Conservation (phyloP, 352 stramenopile species). For the Globisporangium paddicum region DNA sequence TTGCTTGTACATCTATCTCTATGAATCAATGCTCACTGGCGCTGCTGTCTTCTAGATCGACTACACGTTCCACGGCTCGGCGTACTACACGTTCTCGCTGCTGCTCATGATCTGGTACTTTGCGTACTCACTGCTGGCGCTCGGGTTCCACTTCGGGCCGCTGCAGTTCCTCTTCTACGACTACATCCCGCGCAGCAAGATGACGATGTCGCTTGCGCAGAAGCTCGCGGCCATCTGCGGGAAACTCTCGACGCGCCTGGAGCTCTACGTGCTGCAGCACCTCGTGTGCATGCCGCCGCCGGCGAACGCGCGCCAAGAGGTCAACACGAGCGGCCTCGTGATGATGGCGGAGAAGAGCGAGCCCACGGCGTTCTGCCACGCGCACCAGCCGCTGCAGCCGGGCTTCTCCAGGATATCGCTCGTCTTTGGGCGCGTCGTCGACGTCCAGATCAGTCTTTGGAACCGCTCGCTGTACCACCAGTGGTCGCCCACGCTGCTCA, state of each 20-base stretch:
- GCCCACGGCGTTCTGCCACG: slow-evolving; percentile 4
- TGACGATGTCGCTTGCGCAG: slow-evolving; percentile 47
- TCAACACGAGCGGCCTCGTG: slow-evolving; percentile 7
- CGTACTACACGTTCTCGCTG: slow-evolving; percentile 60
- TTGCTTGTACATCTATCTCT: background rate
- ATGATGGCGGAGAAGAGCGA: slow-evolving; percentile 26
- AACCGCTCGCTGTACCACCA: slow-evolving; percentile 60
- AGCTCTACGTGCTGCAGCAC: slow-evolving; percentile 57
- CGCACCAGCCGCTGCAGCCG: slow-evolving; percentile 4
- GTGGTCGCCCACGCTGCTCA: slow-evolving; percentile 19
- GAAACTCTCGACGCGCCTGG: slow-evolving; percentile 32
- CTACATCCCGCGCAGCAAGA: slow-evolving; percentile 49
- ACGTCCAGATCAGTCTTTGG: slow-evolving; percentile 61
- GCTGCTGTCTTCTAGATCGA: slow-evolving; percentile 37
- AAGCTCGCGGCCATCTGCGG: slow-evolving; percentile 30
- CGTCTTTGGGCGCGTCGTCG: slow-evolving; percentile 49
- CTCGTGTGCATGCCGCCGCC: slow-evolving; percentile 35
- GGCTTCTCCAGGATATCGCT: slow-evolving; percentile 41
- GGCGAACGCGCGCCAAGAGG: slow-evolving; percentile 4
- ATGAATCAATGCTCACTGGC: background rate
- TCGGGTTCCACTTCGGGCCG: slow-evolving; percentile 72
- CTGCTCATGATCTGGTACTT: slow-evolving; percentile 65
- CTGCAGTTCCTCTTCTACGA: slow-evolving; percentile 81
- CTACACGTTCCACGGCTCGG: slow-evolving; percentile 73
- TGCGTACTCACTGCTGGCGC: slow-evolving; percentile 57